Evolutionary conservation across 257 asterid species (phyloP), one percentile per base, ranked within the genome.

Genomic region (Nicotiana otophora): DNA sequence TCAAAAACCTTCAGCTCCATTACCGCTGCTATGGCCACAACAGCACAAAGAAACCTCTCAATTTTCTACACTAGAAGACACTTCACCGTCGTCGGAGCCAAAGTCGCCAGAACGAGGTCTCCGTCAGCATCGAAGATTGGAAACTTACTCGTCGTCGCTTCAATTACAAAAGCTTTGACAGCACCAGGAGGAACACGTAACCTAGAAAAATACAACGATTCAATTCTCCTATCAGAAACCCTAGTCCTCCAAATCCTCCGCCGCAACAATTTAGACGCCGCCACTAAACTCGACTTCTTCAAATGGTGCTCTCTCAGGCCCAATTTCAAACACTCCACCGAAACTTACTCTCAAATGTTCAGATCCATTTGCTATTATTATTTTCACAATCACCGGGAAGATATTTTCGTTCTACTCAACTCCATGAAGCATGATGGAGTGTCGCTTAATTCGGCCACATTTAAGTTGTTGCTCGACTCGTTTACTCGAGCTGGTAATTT

Each of bases 391-490:
- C 88, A 88, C 78, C 89, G 87, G 23, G 70, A 90, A 33, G 93
- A 91, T 81, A 83, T 93, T 82, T 84, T 91, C 62, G 88, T 84
- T 79, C 89, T 94, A 48, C 82, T 96, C 30, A 80, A 85, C 6
- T 87, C 88, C 79, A 91, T 93, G 95, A 90, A 72, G 69, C 82
- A 81, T 17, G 97, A 93, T 9, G 95, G 88, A 30, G 77, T 93
- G 84, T 80, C 64, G 70, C 92, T 92, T 69, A 95, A 94, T 83
- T 88, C 97, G 0, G 64, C 88, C 7, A 92, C 91, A 36, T 85
- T 92, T 77, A 95, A 94, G 82, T 66, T 91, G 88, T 89, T 94
- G 54, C 97, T 95, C 34, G 90, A 94, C 69, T 84, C 93, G 10
- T 92, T 94, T 79, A 91, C 94, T 28, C 88, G 86, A 78, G 84